Conservation (phyloP, 768 basidiomycete species). For the Gelatoporia subvermispora region DNA sequence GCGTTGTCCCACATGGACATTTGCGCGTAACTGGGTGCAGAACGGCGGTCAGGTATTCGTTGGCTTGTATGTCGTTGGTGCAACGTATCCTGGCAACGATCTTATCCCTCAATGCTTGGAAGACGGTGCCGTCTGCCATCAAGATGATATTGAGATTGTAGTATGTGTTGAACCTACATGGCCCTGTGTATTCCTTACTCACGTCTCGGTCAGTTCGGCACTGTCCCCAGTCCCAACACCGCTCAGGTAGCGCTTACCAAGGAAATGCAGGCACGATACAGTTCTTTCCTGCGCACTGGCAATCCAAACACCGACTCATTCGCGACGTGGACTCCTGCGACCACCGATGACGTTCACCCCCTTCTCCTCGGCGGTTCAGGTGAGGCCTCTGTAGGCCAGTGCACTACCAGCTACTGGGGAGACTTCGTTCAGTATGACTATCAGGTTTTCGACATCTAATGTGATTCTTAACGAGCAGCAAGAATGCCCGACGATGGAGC, state of each 20-base stretch:
- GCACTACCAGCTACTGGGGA: constrained; percentile 68
- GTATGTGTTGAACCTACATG: constrained; percentile 34
- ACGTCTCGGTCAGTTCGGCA: constrained; percentile 41
- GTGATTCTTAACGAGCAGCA: no score
- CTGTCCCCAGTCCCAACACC: constrained; percentile 46
- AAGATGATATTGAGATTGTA: constrained; percentile 79
- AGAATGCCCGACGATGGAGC: no score
- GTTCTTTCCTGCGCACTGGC: constrained; percentile 56
- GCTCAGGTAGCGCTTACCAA: constrained; percentile 53
- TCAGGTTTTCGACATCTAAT: constrained; percentile 44
- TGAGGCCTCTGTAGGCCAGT: constrained; percentile 49
- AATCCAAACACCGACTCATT: constrained; percentile 52
- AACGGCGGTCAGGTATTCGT: constrained; percentile 65
- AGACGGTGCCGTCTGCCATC: constrained; percentile 62
- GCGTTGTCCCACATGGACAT: constrained; percentile 68
- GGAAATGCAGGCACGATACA: constrained; percentile 62
- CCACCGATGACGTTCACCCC: constrained; percentile 47
- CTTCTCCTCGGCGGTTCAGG: constrained; percentile 58
- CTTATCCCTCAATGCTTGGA: constrained; percentile 50
- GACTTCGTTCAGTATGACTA: constrained; percentile 61
- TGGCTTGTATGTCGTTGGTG: constrained; percentile 58
- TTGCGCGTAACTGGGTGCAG: constrained; percentile 62
- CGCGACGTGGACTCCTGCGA: constrained; percentile 49
- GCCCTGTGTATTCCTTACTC: neutral
- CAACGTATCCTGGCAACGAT: constrained; percentile 68